Evolutionary conservation across 108 stramenopile species (phyloP), one percentile per base, ranked within the genome.

Genomic region (Skeletonema marinoi): DNA sequence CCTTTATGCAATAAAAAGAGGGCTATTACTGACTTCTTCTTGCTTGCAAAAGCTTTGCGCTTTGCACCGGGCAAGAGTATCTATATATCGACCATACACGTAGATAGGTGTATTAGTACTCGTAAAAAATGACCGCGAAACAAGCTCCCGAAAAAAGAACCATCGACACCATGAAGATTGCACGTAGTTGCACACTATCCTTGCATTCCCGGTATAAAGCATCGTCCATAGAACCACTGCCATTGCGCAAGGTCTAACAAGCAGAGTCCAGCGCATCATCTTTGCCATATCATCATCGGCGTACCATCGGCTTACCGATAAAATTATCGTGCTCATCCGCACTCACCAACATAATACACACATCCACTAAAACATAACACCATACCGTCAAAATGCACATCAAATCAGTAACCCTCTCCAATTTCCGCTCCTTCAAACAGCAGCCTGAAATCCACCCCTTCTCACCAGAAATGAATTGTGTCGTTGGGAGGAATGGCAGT

Each of bases 341-440:
- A 25, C 17, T 25, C n/a, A n/a, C 17, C 54, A 25, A 21, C 3
- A 41, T 21, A 50, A 19, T 25, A 69, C 39, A 63, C 3, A 29
- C 41, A 39, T 30, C 3, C 17, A 10, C 3, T 4, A 56, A 1
- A 25, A 44, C 8, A 68, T 19, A 14, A 60, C 21, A 73, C 14
- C 30, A 60, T 54, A 33, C 56, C 0, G 1, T 16, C 19, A 54
- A 19, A 54, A 98, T 98, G 98, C 98, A 98, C 74, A 98, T 98
- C 85, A 97, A 97, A 82, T 97, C 97, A 73, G 92, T 98, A 48
- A 92, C 94, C 41, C 95, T 98, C 4, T 96, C 93, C n/a, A 98
- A 98, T 77, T 98, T 98, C 79, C 89, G 97, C 6, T 97, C 96
- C 56, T 98, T 98, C 82, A 88, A 94, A 59, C 87, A 92, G 70